These are phyloP conservation scores for Cyberlindnera japonica DNA, from an alignment of 805 yeast species.

Conservation along the genomic window DNA sequence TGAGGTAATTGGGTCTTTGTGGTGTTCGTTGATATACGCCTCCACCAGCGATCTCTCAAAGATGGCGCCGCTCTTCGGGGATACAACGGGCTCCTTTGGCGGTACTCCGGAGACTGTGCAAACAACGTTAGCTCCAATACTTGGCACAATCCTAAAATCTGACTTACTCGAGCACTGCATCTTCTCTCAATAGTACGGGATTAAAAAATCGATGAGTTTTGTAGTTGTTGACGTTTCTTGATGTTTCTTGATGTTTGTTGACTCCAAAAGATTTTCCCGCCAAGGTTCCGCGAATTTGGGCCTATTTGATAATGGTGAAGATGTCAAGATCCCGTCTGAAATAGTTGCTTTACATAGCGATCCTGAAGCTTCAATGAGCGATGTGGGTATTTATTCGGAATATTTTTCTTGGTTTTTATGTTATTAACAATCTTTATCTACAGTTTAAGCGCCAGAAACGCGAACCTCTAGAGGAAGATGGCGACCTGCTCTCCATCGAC, in stretches of 20 bases:
- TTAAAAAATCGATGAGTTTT: neutral
- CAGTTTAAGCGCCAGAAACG: constrained; percentile 16
- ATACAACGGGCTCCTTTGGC: constrained; percentile 69
- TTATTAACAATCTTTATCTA: no score
- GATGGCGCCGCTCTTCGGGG: constrained; percentile 63
- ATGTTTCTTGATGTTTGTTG: neutral
- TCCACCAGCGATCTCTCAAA: constrained; percentile 63
- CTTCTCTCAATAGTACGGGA: constrained; percentile 1
- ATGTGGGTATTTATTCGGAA: no score
- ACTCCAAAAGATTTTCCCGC: neutral
- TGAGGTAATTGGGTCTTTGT: constrained; percentile 72
- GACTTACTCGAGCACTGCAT: constrained; percentile 32
- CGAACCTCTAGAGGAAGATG: constrained; percentile 1
- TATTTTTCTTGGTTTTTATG: no score
- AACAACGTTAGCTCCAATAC: constrained; percentile 15
- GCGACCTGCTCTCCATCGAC: constrained; percentile 5
- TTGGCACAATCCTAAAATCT: no score
- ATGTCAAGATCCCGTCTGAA: no score
- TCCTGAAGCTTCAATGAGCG: no score
- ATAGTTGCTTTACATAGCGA: no score
- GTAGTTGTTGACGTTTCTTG: neutral
- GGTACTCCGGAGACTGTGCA: constrained; percentile 61
- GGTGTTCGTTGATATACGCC: constrained; percentile 58
- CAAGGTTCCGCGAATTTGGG: neutral
- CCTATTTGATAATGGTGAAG: neutral